Base-by-base conservation (phyloP, 2,329 filamentous ascomycete genomes). In the Amauroascus verrucosus region DNA sequence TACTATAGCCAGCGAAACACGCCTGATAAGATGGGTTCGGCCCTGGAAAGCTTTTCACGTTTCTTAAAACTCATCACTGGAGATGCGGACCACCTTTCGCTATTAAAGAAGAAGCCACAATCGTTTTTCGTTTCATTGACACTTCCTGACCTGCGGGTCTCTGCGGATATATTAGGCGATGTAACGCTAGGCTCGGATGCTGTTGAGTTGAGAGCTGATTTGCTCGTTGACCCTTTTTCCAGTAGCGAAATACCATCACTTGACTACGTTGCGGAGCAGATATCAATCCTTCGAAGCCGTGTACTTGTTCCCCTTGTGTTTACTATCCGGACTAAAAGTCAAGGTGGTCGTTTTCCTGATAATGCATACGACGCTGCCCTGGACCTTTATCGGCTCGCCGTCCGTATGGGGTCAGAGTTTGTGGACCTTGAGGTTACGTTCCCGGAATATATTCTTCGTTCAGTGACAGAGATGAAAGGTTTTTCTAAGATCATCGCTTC, bases 61-160 rank as follows among this genome's bases (percentile, higher is more conserved):
- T 91, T 94, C 66, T 69, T 91, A 47, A 76, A 77, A 37, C 75
- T 84, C 32, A 81, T 91, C 55, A 84, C 79, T 40, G 86, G 86
- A 72, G 72, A 67, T 66, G 61, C 55, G 71, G 67, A 75, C 75
- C 70, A 67, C 60, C 58, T 88, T 40, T 70, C 77, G 40, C 70
- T 77, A 33, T 77, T 84, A 61, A 78, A 75, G 63, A 85, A 83
- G 68, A 80, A 81, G 60, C 69, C 75, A 57, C 81, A 87, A 47
- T 93, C 87, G 18, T 97, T 95, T 75, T 98, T 98, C 62, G 86
- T 97, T 20, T 90, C 90, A 7, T 73, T 98, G 46, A 97, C 93
- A 0, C 75, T 93, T 49, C 87, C 90, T 1, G 80, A 87, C 60
- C 73, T 97, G 14, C 73, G 78, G 9, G 72, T 79, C 18, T 80